A percentile compares a stretch with the other conserved stretches of the same genome.
These are phyloP conservation scores for Aurantiochytrium sp. DNA, from an alignment of 108 stramenopile genomes.

Conservation along the genomic window DNA sequence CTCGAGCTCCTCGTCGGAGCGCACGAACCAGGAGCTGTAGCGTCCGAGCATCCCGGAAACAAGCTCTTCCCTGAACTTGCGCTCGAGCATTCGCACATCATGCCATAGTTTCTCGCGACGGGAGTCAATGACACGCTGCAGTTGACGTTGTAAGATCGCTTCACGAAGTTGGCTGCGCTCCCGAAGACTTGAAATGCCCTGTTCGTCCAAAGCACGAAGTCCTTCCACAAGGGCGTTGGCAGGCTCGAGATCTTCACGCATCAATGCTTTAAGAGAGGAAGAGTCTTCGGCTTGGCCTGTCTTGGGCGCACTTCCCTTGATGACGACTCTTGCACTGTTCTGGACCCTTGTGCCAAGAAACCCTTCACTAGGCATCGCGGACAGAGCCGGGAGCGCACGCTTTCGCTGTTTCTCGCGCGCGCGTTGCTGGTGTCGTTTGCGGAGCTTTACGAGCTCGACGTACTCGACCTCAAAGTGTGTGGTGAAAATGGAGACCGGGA, in stretches of 20 bases:
- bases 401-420: not conserved
- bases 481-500: constrained; percentile 25
- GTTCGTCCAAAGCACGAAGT: not conserved
- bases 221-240: not conserved
- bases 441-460: not conserved
- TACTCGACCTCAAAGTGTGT: constrained; percentile 23
- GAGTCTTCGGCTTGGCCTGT: not conserved
- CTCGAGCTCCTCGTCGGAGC: not conserved
- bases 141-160: not conserved
- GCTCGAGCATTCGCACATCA: not conserved
- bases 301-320: no score
- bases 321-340: no score
- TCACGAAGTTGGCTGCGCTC: not conserved
- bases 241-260: not conserved
- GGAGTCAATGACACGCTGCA: not conserved
- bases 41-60: not conserved
- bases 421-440: not conserved
- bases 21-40: not conserved
- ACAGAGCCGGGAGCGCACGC: not conserved
- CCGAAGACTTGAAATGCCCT: not conserved
- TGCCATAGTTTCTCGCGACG: constrained; percentile 9
- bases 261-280: not conserved
- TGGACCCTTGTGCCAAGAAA: no score
- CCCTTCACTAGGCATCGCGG: not conserved
- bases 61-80: not conserved